Evolutionary conservation across 1,139 yeast species (phyloP).

Genomic region (Wickerhamiella infanticola): DNA sequence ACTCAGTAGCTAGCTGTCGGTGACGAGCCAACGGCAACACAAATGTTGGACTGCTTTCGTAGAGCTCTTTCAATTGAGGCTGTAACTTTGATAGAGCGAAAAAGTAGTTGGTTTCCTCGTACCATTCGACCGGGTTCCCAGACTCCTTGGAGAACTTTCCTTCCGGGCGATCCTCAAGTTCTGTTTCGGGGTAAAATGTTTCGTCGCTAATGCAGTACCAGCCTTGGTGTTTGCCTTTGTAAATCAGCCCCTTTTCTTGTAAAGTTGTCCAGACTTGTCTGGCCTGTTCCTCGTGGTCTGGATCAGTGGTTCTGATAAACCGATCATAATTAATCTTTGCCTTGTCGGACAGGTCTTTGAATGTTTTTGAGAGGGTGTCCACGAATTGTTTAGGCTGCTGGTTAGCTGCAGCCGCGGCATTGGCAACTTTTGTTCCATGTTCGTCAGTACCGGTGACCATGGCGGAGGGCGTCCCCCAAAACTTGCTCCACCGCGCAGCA

Average conservation of each 20-base stretch:
- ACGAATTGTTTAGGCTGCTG: constrained; percentile 53
- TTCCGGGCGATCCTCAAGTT: constrained; percentile 33
- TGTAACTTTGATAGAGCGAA: constrained; percentile 55
- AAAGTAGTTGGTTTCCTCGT: constrained; percentile 74
- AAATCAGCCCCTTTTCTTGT: constrained; percentile 46
- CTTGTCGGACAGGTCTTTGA: constrained; percentile 41
- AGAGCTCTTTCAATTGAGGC: constrained; percentile 33
- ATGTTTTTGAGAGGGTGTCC: constrained; percentile 50
- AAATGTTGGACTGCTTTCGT: constrained; percentile 35
- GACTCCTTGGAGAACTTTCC: constrained; percentile 52
- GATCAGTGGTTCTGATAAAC: constrained; percentile 82
- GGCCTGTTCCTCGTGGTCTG: constrained; percentile 56
- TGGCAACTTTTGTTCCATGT: constrained; percentile 77
- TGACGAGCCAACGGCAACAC: constrained; percentile 50
- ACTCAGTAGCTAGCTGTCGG: constrained; percentile 41
- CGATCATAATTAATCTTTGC: constrained; percentile 51
- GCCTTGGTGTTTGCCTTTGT: constrained; percentile 73
- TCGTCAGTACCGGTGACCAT: constrained; percentile 94
- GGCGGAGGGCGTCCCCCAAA: constrained; percentile 31
- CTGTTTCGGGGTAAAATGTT: constrained; percentile 77
- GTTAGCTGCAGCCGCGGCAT: constrained; percentile 45
- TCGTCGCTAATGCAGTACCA: constrained; percentile 96
- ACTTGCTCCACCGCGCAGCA: constrained; percentile 51
- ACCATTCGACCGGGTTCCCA: constrained; percentile 56
- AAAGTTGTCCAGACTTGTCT: constrained; percentile 53